These are phyloP conservation scores for Diaporthe australafricana DNA, from an alignment of 2,329 filamentous ascomycete genomes.

Conservation along the genomic window DNA sequence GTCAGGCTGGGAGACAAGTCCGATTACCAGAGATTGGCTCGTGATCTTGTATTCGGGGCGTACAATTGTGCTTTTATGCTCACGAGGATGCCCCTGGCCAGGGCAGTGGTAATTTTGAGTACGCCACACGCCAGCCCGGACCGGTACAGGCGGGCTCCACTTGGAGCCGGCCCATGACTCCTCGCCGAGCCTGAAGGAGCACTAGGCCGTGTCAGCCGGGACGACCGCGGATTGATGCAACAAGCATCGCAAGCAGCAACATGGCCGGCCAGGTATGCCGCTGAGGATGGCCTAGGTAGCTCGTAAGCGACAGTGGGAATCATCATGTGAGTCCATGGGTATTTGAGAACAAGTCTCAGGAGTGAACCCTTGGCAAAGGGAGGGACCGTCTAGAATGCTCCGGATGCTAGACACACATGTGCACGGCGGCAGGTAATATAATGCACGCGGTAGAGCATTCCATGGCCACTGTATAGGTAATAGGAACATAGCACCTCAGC, in stretches of 20 bases:
- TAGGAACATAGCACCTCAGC: too few species aligned
- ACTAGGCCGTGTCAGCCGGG: not conserved
- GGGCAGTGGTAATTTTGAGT: not conserved
- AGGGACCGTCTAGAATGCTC: too few species aligned
- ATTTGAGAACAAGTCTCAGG: not conserved
- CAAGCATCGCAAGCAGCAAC: too few species aligned
- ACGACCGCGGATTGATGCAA: not conserved
- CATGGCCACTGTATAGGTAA: too few species aligned
- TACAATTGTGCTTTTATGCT: not conserved
- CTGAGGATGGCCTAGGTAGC: not conserved
- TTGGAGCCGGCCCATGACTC: slow-evolving; percentile 23
- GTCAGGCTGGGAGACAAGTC: not conserved
- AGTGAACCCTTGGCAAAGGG: too few species aligned
- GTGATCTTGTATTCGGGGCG: too few species aligned
- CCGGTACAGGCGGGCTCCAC: not conserved
- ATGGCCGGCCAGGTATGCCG: too few species aligned
- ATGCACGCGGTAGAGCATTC: not conserved
- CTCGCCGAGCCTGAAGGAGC: not conserved
- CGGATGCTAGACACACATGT: not conserved
- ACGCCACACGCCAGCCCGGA: not conserved
- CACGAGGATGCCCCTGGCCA: not conserved
- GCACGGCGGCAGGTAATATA: not conserved
- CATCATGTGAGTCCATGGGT: not conserved
- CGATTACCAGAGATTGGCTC: too few species aligned
- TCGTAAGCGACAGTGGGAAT: not conserved